Evolutionary conservation across 441 rosid species (phyloP), one percentile per base, ranked within the genome.

Genomic region (Mallotus japonicus): DNA sequence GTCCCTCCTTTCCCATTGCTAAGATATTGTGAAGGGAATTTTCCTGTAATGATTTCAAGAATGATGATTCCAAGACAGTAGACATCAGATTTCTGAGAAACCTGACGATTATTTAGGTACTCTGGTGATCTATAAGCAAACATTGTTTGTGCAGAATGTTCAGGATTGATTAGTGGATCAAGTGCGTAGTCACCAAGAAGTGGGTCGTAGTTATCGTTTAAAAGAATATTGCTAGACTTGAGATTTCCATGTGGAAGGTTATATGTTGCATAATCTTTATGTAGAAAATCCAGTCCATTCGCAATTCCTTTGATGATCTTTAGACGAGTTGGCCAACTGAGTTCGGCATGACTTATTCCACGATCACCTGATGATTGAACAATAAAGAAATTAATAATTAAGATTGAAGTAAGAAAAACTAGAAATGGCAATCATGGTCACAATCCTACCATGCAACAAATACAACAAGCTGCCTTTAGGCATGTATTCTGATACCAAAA

Each of bases 211-310:
- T 77, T 73, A 32, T 83, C 84, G 0, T 65, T 74, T 49, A 93
- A 53, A 51, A 93, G 80, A 65, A 93, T 84, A 22, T 93, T 93
- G 87, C 98, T 91, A 12, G 98, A 93, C 80, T 93, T 93, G 46
- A 93, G 92, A 79, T 91, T 93, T 60, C 98, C 98, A 56, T 93
- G 98, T 2, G 98, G 97, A 6, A 93, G 82, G n/a, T 89, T 90
- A 22, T 82, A 82, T 6, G 83, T 77, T 7, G 84, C 63, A 58
- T 85, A 90, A 69, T 93, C 90, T 13, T 81, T 20, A 15, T 89
- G 91, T n/a, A 93, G 83, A 83, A 79, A 90, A 47, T 76, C 71
- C 75, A 93, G 69, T 47, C 97, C 98, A 6, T 76, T 84, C 0
- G 86, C 87, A 0, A 90, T 83, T 69, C 98, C 98, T 28, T 81